Conservation (phyloP, 2,329 filamentous ascomycete species). For the Hypoxylon sp. region DNA sequence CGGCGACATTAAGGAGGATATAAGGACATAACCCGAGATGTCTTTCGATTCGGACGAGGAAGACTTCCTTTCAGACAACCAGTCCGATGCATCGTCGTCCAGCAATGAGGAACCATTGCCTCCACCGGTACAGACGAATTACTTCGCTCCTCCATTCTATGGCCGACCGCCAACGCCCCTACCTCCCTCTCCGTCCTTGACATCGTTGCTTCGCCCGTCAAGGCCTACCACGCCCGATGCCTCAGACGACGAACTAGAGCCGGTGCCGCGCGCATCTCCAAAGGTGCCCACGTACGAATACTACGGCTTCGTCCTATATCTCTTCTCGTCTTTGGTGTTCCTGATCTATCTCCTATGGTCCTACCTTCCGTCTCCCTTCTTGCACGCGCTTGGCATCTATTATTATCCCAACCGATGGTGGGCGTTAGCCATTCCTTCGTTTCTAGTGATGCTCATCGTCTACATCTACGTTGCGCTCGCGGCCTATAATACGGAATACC, state of each 20-base stretch:
- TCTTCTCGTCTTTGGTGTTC: slow-evolving; percentile 88
- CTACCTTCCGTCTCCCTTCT: slow-evolving; percentile 90
- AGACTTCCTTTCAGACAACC: slow-evolving; percentile 50
- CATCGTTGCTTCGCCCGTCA: slow-evolving; percentile 89
- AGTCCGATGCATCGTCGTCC: slow-evolving; percentile 51
- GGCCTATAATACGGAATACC: slow-evolving; percentile 87
- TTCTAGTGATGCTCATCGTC: slow-evolving; percentile 87
- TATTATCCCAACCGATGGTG: slow-evolving; percentile 99
- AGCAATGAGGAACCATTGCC: slow-evolving; percentile 56
- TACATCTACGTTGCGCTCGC: slow-evolving; percentile 97
- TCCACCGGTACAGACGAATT: slow-evolving; percentile 66
- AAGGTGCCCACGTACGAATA: slow-evolving; percentile 99
- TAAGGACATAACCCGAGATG: slow-evolving; percentile 40
- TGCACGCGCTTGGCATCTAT: slow-evolving; percentile 92
- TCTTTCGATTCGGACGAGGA: slow-evolving; percentile 50
- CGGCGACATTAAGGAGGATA: background rate
- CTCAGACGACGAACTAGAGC: slow-evolving; percentile 86
- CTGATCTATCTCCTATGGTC: slow-evolving; percentile 83
- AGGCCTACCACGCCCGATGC: slow-evolving; percentile 94
- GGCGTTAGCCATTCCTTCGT: slow-evolving; percentile 92
- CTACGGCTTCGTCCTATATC: slow-evolving; percentile 97
- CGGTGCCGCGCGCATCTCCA: slow-evolving; percentile 85
- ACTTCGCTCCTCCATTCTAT: slow-evolving; percentile 90
- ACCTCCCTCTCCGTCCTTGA: slow-evolving; percentile 92
- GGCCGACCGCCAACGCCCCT: slow-evolving; percentile 95